Base-by-base conservation (phyloP, 352 stramenopile species). In the Pythium brachiatum region DNA sequence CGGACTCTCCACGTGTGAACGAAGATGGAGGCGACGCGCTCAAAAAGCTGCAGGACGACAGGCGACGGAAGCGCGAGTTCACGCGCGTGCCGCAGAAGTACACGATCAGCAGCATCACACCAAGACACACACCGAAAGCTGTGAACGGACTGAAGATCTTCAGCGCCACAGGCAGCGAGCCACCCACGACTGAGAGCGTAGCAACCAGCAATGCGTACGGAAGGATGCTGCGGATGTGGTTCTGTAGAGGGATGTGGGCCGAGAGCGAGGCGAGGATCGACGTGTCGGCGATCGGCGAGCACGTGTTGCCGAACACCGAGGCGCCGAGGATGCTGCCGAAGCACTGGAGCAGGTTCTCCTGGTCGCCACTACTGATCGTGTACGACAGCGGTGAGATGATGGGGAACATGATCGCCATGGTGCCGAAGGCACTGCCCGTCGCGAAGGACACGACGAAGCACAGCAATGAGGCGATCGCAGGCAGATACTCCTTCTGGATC, bases 401-500 rank as follows among this genome's bases (percentile, higher is more conserved):
- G 18, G 91, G 91, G 66, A 97, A 97, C 71, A 97, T 89, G 62
- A 97, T 97, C 48, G 85, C 89, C 88, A 97, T 97, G 9, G 91
- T 97, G 51, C 88, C 88, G 63, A 96, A 97, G 18, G 78, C 73
- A 47, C 86, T 96, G 51, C 91, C 91, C 5, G 88, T 95, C n/a
- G 87, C 79, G 52, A 97, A 97, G 15, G 90, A 96, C 53, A 97
- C 88, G 44, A 96, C 53, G 62, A 89, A 95, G 76, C 87, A 96
- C 9, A 97, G 74, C 27, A 94, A 57, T 23, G 81, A 90, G 18
- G 85, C 74, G 51, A 96, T 94, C 16, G 86, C 88, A 31, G 83
- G 89, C 6, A 96, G 60, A 58, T 81, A 93, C 58, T 88, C 83
- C 57, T 84, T 82, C 36, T 84, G 70, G 69, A 97, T 88, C 25